Conservation (phyloP, 306 rosid genomes). For the Oemleria cerasiformis region DNA sequence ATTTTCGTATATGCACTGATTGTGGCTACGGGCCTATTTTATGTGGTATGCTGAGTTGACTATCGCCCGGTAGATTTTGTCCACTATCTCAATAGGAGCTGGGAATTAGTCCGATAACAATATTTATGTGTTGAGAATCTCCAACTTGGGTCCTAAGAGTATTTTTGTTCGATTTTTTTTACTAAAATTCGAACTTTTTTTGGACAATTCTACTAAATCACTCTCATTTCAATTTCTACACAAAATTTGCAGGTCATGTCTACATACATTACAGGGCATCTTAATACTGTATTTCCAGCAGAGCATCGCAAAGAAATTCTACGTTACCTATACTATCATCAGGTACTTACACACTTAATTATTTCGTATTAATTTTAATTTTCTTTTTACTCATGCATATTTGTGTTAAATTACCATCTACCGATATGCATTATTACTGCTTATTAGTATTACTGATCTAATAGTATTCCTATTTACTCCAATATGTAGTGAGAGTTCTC, state of each 20-base stretch:
- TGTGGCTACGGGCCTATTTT: too few relatives aligned
- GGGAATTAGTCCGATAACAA: too few relatives aligned
- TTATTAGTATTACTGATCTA: too few relatives aligned
- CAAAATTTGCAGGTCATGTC: constrained; percentile 48
- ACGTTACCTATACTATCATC: constrained; percentile 65
- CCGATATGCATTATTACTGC: too few relatives aligned
- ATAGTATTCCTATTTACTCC: too few relatives aligned
- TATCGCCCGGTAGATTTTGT: too few relatives aligned
- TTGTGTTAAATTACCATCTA: not conserved
- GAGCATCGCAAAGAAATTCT: constrained; percentile 62
- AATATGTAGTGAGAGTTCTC: too few relatives aligned
- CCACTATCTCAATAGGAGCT: too few relatives aligned
- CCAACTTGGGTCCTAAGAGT: not conserved
- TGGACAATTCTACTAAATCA: not conserved
- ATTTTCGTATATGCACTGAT: too few relatives aligned
- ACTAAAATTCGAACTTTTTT: not conserved
- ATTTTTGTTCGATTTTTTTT: not conserved
- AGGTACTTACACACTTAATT: constrained; percentile 26
- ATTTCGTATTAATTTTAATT: not conserved
- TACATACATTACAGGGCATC: constrained; percentile 56
- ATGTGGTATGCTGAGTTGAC: too few relatives aligned
- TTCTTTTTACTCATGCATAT: not conserved
- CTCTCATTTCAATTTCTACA: not conserved
- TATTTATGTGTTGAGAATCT: too few relatives aligned
- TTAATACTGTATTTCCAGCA: constrained; percentile 38